Evolutionary conservation across 345 rosid species (phyloP).

Genomic region (Psidium friedrichsthalianum): DNA sequence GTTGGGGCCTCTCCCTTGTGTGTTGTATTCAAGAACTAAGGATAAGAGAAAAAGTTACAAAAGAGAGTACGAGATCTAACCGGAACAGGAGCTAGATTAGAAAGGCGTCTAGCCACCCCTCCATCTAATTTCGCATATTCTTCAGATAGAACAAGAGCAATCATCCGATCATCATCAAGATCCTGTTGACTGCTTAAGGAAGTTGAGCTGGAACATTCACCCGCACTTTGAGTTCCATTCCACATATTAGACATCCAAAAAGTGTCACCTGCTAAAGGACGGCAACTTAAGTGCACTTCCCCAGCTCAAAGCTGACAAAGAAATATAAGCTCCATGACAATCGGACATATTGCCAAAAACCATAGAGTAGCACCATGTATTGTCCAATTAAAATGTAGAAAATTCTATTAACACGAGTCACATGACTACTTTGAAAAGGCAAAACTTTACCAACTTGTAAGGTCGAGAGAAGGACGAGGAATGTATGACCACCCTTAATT

Average conservation of each 20-base stretch:
- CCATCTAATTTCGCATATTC: conserved; percentile 67
- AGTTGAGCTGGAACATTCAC: conserved; percentile 77
- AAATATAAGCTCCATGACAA: background rate
- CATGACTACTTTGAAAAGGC: background rate
- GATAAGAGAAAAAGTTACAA: background rate
- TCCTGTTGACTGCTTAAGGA: conserved; percentile 67
- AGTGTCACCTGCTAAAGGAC: background rate
- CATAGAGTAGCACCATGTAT: background rate
- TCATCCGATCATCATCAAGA: conserved; percentile 77
- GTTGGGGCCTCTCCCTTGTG: background rate
- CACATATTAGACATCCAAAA: conserved; percentile 4
- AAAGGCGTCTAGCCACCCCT: conserved; percentile 68
- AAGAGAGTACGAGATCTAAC: conserved; percentile 19
- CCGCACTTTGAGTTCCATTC: conserved; percentile 29
- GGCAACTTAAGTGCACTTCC: background rate
- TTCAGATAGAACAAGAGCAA: conserved; percentile 70
- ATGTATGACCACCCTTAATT: background rate
- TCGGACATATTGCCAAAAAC: background rate
- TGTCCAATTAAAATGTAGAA: background rate
- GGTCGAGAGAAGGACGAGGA: background rate
- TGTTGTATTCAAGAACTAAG: background rate
- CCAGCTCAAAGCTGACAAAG: background rate
- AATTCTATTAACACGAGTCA: background rate
- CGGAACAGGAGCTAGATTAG: conserved; percentile 67
- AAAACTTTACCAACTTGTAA: background rate